Evolutionary conservation across 1,284 basidiomycete genomes (phyloP).

Genomic region (Pseudozyma hubeiensis): DNA sequence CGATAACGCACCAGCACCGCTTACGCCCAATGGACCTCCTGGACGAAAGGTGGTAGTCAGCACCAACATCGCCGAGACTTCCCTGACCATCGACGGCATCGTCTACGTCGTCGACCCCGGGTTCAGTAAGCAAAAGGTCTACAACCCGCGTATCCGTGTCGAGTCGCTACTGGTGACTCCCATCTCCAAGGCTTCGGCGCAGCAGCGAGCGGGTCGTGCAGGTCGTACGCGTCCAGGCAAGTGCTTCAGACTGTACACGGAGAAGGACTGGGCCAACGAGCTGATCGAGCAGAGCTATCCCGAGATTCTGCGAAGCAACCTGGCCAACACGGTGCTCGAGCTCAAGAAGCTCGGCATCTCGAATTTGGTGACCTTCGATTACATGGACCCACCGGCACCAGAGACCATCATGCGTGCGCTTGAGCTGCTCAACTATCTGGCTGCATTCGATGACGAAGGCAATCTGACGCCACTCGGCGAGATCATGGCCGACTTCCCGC

Average conservation of each 20-base stretch:
- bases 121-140: constrained; percentile 96
- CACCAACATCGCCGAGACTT: constrained; percentile 98
- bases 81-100: constrained; percentile 96
- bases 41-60: constrained; percentile 94
- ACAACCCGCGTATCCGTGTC: constrained; percentile 94
- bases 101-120: constrained; percentile 99
- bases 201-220: constrained; percentile 95
- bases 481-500: constrained; percentile 97
- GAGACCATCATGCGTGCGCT: constrained; percentile 98
- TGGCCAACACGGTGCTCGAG: constrained; percentile 94
- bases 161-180: constrained; percentile 93
- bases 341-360: constrained; percentile 87
- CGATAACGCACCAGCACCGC: constrained; percentile 80
- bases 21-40: constrained; percentile 77
- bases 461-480: constrained; percentile 86
- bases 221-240: constrained; percentile 96
- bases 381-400: constrained; percentile 81
- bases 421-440: constrained; percentile 91
- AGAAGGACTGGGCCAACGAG: constrained; percentile 88
- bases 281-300: constrained; percentile 96
- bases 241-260: constrained; percentile 96
- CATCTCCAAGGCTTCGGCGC: constrained; percentile 95
- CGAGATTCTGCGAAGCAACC: constrained; percentile 84
- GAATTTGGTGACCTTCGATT: constrained; percentile 78
- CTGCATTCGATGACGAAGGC: constrained; percentile 93